Base-by-base conservation (phyloP, 2,329 filamentous ascomycete species). In the Aschersonia sp. region DNA sequence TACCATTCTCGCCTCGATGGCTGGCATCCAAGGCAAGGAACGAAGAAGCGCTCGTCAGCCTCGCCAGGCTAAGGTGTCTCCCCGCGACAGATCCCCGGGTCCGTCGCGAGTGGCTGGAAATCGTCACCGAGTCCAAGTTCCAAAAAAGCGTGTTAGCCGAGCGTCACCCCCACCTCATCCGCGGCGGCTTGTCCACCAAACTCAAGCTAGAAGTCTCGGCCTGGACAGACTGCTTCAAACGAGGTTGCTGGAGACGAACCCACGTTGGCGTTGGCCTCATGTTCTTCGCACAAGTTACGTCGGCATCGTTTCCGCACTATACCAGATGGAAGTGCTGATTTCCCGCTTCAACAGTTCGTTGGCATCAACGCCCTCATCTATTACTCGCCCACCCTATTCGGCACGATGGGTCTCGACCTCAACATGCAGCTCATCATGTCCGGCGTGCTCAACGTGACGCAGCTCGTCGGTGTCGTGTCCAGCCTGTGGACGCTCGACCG, bases 331-430 rank as follows among this genome's bases (percentile, higher is more conserved):
- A 12, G 35, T 12, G 7, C 45, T 30, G 9, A 6, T 30, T 5
- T 38, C 30, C 28, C 30, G 28, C 29, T 31, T 31, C 20, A 20
- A 40, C 12, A 59, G 47, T 56, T 59, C 31, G 51, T 52, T 20
- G 58, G 58, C 3, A 60, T 65, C 12, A 69, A 70, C 48, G 66
- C 67, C 1, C 65, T 75, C 40, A 71, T 77, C 55, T 78, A 78
- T 61, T 79, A 78, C 52, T 72, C 73, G 0, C 77, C 77, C 0
- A 69, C 71, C 35, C 77, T 81, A 48, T 81, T 80, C 62, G 64
- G 64, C 0, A 68, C 72, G 50, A 66, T 80, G 45, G 77, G 77
- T 12, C 63, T 80, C 4, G 51, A 56, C 45, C 53, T 51, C 29
- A 56, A 61, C 41, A 60, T 61, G 56, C 54, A 59, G 43, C 55